A percentile compares a stretch with the other conserved stretches of the same genome.
These are phyloP conservation scores for Pseudogymnoascus sp. DNA, from an alignment of 2,329 filamentous ascomycete species.

Conservation along the genomic window DNA sequence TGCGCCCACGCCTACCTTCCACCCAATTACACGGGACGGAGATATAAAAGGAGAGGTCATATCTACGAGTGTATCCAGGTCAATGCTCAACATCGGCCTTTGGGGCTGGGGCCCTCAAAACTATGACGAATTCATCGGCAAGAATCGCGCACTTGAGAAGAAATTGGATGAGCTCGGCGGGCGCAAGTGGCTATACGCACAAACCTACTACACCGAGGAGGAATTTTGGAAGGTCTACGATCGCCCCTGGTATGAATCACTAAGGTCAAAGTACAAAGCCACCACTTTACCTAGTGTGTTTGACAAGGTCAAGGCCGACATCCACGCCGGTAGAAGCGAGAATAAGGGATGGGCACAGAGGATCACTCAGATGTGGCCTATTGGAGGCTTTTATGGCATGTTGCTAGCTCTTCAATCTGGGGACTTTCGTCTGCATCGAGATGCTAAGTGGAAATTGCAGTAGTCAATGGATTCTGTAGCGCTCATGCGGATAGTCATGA, in stretches of 20 bases:
- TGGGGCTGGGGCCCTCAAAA: constrained; percentile 46
- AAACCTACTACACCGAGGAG: constrained; percentile 58
- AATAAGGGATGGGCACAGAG: not conserved
- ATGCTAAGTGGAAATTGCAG: not conserved
- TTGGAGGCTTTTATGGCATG: not conserved
- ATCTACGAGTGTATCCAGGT: too few relatives aligned
- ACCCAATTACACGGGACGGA: too few relatives aligned
- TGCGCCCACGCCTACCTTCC: too few relatives aligned
- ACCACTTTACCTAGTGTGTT: constrained; percentile 58
- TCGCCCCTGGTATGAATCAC: constrained; percentile 48
- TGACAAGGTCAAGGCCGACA: constrained; percentile 59
- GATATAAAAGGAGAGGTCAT: too few relatives aligned
- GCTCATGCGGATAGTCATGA: not conserved
- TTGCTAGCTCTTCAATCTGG: not conserved
- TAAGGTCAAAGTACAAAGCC: constrained; percentile 57
- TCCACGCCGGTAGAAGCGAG: constrained; percentile 17
- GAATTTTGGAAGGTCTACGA: constrained; percentile 60
- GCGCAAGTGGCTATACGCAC: constrained; percentile 64
- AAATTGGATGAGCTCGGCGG: constrained; percentile 52
- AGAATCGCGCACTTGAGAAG: constrained; percentile 54
- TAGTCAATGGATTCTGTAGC: not conserved
- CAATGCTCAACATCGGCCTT: constrained; percentile 54
- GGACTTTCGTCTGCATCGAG: not conserved
- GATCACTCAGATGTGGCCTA: not conserved
- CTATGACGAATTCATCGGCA: constrained; percentile 40